Conservation (phyloP, 352 stramenopile genomes). For the Phytophthora hybrid region DNA sequence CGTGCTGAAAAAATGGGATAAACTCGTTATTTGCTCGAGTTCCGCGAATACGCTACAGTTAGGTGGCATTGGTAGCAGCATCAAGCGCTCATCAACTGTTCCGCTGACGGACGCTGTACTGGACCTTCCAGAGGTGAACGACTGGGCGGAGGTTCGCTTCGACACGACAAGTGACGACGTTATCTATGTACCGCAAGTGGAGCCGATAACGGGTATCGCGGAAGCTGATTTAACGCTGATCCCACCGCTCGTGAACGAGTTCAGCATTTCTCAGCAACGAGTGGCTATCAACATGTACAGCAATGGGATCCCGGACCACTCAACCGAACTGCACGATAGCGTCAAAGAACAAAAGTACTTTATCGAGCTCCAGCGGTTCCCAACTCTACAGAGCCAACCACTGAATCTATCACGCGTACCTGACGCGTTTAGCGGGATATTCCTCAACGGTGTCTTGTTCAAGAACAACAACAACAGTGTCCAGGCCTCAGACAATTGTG, state of each 20-base stretch:
- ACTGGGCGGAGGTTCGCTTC: slow-evolving; percentile 68
- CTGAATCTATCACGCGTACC: slow-evolving; percentile 25
- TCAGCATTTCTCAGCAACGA: slow-evolving; percentile 53
- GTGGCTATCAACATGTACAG: slow-evolving; percentile 62
- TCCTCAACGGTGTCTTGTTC: slow-evolving; percentile 74
- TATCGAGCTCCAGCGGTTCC: slow-evolving; percentile 67
- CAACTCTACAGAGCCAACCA: slow-evolving; percentile 38
- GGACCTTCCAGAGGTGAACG: slow-evolving; percentile 68
- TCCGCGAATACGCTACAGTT: slow-evolving; percentile 60
- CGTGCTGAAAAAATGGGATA: slow-evolving; percentile 49
- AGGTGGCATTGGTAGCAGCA: slow-evolving; percentile 40
- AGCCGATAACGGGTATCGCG: slow-evolving; percentile 40
- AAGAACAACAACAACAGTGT: slow-evolving; percentile 31
- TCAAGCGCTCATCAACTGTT: slow-evolving; percentile 52
- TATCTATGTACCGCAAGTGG: slow-evolving; percentile 65
- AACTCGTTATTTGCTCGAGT: slow-evolving; percentile 58
- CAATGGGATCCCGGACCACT: slow-evolving; percentile 68
- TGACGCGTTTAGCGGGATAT: slow-evolving; percentile 53
- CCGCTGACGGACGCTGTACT: slow-evolving; percentile 61
- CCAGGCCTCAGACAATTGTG: slow-evolving; percentile 48
- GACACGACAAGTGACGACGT: slow-evolving; percentile 40
- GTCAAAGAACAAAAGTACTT: slow-evolving; percentile 60
- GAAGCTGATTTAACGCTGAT: slow-evolving; percentile 6
- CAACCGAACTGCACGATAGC: slow-evolving; percentile 17
- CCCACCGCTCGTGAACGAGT: slow-evolving; percentile 41